Base-by-base conservation (phyloP, 2,329 filamentous ascomycete genomes). In the Pseudogymnoascus sp. region DNA sequence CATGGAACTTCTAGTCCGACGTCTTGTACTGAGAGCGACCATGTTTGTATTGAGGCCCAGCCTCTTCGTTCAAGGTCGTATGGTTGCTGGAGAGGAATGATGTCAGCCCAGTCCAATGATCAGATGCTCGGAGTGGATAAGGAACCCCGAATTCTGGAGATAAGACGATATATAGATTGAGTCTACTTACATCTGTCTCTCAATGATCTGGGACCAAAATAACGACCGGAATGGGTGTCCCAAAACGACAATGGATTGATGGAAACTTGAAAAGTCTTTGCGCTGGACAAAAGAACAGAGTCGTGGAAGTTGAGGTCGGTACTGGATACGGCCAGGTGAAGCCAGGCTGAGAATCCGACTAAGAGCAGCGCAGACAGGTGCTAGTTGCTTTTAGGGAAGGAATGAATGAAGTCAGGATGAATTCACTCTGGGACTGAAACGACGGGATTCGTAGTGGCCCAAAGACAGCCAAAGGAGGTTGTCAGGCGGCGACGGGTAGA, bases 1-100 rank as follows among this genome's bases (percentile, higher is more conserved):
- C 5, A 63, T 21, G 37, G 62, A 63, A 38, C 46, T 37, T 60
- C 62, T 56, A 16, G 62, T 61, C 42, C 36, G 25, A 18, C 62
- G 49, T 5, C 31, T 42, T 6, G 62, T 28, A 40, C 34, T 28
- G 14, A 12, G 36, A 36, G 37, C 28, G 34, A 37, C 31, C 49
- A 53, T 53, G 16, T 31, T 43, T 59, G 43, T 36, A 38, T 34
- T 59, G 61, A 43, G 25, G 36, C 25, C 25, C 46, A 18, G 16
- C 25, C 46, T 36, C 12, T 56, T 59, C 8, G 9, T 23, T 18
- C 21, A 25, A 34, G 40, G 12, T 18, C 31, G 43, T 49, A 43
- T 31, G 37, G 61, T 34, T 37, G 25, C 61, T 62, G 31, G 5
- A 21, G 42, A 18, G 38, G 14, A 25, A 21, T 49, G 16, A 40